Evolutionary conservation across 371 early-diverging fungal species (phyloP), one percentile per base, ranked within the genome.

Genomic region (Entomophthora muscae): DNA sequence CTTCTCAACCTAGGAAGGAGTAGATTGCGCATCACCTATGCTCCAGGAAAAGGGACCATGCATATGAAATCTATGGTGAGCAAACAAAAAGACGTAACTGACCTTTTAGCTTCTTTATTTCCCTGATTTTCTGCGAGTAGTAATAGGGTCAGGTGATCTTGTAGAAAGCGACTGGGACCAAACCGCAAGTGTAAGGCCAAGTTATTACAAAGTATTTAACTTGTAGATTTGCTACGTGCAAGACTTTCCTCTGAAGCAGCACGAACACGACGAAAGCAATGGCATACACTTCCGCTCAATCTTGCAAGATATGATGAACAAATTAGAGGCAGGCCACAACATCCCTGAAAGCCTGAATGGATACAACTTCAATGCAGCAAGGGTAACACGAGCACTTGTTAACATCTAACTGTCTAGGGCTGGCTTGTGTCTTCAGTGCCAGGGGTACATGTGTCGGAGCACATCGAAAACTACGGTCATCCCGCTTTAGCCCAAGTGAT

Each of bases 21-120:
- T 22, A 57, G 26, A 22, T 57, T 57, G 21, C 12, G 58, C 5
- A 17, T 42, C 10, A 17, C 17, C 5, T 42, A 42, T 17, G 17
- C 17, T 17, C 42, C 42, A 10, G 42, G 42, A 42, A 42, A 42
- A 17, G 42, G 42, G 5, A 10, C 42, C 5, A 42, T 57, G 17
- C 58, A 57, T 21, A 26, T 57, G 3, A 57, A 57, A 31, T 27
- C 58, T 31, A 57, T 57, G 58, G 58, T 57, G 26, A 17, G 29
- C n/a, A 21, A 10, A 10, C 10, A 17, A 42, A 10, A 17, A 17
- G 17, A 10, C 17, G 10, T 42, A 42, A 42, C 17, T 42, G 17
- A 24, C 13, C 21, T 13, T 10, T 21, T 24, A 57, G 58, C 58
- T 57, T 13, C 29, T 57, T 3, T 57, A 24, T 29, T 57, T 26